Evolutionary conservation across 1,284 basidiomycete genomes (phyloP), one percentile per base, ranked within the genome.

Genomic region (Coniferiporia sulphurascens): DNA sequence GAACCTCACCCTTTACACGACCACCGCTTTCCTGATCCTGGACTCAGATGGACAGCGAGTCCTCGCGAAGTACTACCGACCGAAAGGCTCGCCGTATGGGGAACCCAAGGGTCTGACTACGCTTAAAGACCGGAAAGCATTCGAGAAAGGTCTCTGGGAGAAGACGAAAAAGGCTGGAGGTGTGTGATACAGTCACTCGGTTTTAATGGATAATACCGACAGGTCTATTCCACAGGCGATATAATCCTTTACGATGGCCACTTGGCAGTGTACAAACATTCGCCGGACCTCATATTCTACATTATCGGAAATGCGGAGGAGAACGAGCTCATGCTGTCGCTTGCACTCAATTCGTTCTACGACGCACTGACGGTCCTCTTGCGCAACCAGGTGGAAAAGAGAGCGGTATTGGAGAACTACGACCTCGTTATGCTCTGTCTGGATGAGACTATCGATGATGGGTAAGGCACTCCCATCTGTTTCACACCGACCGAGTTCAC

Each of bases 391-490:
- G 85, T 99, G 27, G 97, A 99, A 79, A 99, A 98, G 79, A 82
- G 95, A 12, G 91, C 89, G 15, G 87, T 99, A 48, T 77, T 99
- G 58, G 97, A 99, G 77, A 98, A 95, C 74, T 75, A 99, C 56
- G 97, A 99, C 74, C 70, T 99, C 63, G 92, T 98, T 4, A 77
- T 98, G 55, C 77, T 99, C 15, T 96, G 95, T 63, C 76, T 98
- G 50, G 97, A 99, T 75, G 97, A 99, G 78, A 95, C 94, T 5
- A 86, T 99, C 56, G 97, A 99, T 73, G 95, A 99, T 70, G 96
- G 95, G 95, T 97, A 71, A 69, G 88, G 81, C n/a, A 56, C 46
- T 49, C 52, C 12, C 48, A 54, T 57, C 41, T 17, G 57, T 22
- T 51, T 62, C 10, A 59, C 22, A 4, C 52, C 22, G 15, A 21